Base-by-base conservation (phyloP, 371 early-diverging fungal species). In the Mucor racemosus region DNA sequence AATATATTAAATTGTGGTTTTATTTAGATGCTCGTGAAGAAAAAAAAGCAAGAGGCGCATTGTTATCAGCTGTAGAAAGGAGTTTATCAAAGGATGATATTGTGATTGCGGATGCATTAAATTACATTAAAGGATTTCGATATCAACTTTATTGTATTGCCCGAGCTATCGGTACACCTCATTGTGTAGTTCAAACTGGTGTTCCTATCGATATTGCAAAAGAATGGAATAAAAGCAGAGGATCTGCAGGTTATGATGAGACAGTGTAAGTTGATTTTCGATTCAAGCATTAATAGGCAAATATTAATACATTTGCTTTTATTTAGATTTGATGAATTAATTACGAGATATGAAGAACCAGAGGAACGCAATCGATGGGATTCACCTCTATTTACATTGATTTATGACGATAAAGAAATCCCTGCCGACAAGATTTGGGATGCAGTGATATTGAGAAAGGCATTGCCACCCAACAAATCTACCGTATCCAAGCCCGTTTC, bases 101-200 rank as follows among this genome's bases (percentile, higher is more conserved):
- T 59, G 92, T 97, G 14, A 95, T 99, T 60, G 93, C 89, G 5
- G 99, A 99, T 74, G 86, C 89, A 35, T 78, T 96, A 77, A 99
- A 99, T 75, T 97, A 98, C 78, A 97, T 99, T 77, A 99, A 99
- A 80, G 97, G 99, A 3, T 95, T 93, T 71, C 85, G 99, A 64
- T 99, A 98, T 78, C 98, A 98, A 76, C 86, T 98, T 13, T 96
- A 94, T 77, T 96, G 97, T 76, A 81, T 96, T 15, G 92, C 97
- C 0, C 86, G 95, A 44, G 93, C 92, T 21, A 86, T 94, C 33
- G 87, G 92, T 46, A 96, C 97, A 1, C 94, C 97, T 8, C 94
- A 93, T 50, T 97, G 97, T 68, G 90, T 94, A 36, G 90, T 94
- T 4, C 87, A 93, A 72, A 88, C 92, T 68, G 95, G 90, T 31